A percentile compares a stretch with the other conserved stretches of the same genome.
Evolutionary conservation across 2,329 filamentous ascomycete species (phyloP).

Genomic region (Alternaria novae-zelandiae): DNA sequence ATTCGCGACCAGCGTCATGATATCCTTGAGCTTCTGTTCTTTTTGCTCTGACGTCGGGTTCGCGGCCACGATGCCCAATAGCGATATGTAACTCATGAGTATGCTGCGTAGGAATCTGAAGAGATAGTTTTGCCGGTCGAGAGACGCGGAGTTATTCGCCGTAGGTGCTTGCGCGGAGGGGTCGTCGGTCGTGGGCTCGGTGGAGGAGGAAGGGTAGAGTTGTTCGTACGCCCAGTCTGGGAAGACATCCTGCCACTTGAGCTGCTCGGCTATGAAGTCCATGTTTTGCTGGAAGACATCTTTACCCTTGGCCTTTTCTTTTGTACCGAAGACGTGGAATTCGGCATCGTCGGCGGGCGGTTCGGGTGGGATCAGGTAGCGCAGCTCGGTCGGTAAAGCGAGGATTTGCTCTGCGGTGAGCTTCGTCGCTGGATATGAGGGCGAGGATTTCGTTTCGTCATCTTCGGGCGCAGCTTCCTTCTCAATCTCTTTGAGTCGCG

Average conservation of each 20-base stretch:
- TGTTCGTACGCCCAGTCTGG: slow-evolving; percentile 74
- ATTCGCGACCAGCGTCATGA: slow-evolving; percentile 85
- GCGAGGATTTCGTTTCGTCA: slow-evolving; percentile 14
- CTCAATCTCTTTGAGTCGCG: slow-evolving; percentile 62
- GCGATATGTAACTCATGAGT: slow-evolving; percentile 86
- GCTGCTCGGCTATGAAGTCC: slow-evolving; percentile 35
- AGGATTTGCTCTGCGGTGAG: slow-evolving; percentile 38
- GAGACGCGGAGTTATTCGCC: slow-evolving; percentile 56
- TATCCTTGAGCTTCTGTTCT: slow-evolving; percentile 74
- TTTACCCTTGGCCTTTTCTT: slow-evolving; percentile 53
- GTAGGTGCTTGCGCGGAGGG: neutral
- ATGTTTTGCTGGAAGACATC: slow-evolving; percentile 36
- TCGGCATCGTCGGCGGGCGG: slow-evolving; percentile 70
- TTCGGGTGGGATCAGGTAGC: slow-evolving; percentile 79
- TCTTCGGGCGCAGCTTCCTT: slow-evolving; percentile 34
- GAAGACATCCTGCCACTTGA: slow-evolving; percentile 58
- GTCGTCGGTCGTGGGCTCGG: slow-evolving; percentile 32
- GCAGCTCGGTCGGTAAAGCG: slow-evolving; percentile 72
- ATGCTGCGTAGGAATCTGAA: slow-evolving; percentile 83
- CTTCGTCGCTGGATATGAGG: neutral
- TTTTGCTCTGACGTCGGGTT: slow-evolving; percentile 69
- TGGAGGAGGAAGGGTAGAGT: slow-evolving; percentile 61
- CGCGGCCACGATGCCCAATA: slow-evolving; percentile 73
- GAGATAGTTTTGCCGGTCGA: slow-evolving; percentile 65
- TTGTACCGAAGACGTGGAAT: slow-evolving; percentile 76